Percentiles rank a stretch among this genome's conserved stretches.
Conservation (phyloP, 2,329 filamentous ascomycete genomes). For the Cladophialophora immunda region DNA sequence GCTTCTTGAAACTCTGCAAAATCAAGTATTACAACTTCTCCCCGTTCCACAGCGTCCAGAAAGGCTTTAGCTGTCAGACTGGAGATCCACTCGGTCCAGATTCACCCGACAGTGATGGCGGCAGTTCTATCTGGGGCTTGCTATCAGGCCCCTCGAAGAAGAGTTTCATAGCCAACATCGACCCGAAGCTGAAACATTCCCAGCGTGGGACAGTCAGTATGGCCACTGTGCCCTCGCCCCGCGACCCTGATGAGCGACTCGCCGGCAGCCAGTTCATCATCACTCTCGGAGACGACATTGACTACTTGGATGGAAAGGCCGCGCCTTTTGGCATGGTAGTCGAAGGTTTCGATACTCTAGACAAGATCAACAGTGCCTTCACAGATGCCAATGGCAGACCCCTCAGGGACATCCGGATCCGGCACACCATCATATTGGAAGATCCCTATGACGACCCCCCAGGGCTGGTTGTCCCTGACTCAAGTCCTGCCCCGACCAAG, state of each 20-base stretch:
- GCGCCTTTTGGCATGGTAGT: constrained; percentile 95
- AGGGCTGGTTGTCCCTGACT: constrained; percentile 77
- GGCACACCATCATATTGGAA: constrained; percentile 90
- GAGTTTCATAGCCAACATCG: constrained; percentile 83
- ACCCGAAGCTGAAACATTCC: constrained; percentile 85
- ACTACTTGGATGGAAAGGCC: constrained; percentile 91
- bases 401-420: constrained; percentile 91
- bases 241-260: constrained; percentile 80
- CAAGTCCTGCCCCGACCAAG: constrained; percentile 81
- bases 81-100: constrained; percentile 91
- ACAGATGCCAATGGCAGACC: constrained; percentile 86
- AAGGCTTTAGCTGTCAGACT: constrained; percentile 94
- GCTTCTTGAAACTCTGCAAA: constrained; percentile 98
- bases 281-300: constrained; percentile 86
- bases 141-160: constrained; percentile 74
- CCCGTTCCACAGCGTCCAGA: constrained; percentile 89
- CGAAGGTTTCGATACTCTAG: constrained; percentile 91
- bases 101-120: constrained; percentile 86
- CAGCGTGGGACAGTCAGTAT: constrained; percentile 95
- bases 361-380: constrained; percentile 91
- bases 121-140: constrained; percentile 90
- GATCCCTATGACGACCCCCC: constrained; percentile 88
- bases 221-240: constrained; percentile 82
- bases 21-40: constrained; percentile 99
- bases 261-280: constrained; percentile 94